These are phyloP conservation scores for Ophiostoma pallidulum DNA, from an alignment of 2,329 filamentous ascomycete species.

Conservation along the genomic window DNA sequence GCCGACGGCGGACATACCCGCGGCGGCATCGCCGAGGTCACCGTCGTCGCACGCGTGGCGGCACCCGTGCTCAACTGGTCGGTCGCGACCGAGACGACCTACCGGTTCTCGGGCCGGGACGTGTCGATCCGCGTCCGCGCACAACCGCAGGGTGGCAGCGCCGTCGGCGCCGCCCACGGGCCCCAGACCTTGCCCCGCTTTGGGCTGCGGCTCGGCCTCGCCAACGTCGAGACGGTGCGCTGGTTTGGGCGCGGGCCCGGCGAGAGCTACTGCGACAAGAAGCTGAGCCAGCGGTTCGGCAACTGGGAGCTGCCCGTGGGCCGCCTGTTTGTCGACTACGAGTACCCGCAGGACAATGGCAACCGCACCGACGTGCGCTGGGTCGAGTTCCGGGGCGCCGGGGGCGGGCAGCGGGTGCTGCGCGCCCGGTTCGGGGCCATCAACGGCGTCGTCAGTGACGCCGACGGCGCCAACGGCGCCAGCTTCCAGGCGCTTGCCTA, in stretches of 20 bases:
- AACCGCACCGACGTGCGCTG: conserved; percentile 56
- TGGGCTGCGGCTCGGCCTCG: conserved; percentile 44
- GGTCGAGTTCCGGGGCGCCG: conserved; percentile 35
- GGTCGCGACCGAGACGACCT: conserved; percentile 40
- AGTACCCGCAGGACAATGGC: conserved; percentile 58
- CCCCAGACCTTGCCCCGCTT: conserved; percentile 53
- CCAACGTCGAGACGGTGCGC: conserved; percentile 29
- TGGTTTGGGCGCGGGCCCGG: conserved; percentile 62
- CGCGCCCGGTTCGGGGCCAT: conserved; percentile 34
- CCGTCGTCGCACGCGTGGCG: conserved; percentile 44
- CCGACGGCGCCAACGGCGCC: no score
- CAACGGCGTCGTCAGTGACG: no score
- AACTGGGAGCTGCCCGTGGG: conserved; percentile 39
- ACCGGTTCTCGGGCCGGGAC: conserved; percentile 41
- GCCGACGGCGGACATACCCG: no score
- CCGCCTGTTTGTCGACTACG: conserved; percentile 50
- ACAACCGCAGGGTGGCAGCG: conserved; percentile 38
- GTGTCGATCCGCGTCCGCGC: conserved; percentile 42
- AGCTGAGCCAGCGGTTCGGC: conserved; percentile 48
- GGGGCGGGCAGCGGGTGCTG: conserved; percentile 23
- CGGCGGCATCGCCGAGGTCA: conserved; percentile 31
- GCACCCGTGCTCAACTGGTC: conserved; percentile 57
- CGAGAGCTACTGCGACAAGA: conserved; percentile 59
- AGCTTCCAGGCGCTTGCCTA: conserved; percentile 52
- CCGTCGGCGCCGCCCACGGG: no score